A percentile compares a stretch with the other conserved stretches of the same genome.
These are phyloP conservation scores for Cladosporium colombiae DNA, from an alignment of 2,329 filamentous ascomycete genomes.

Conservation along the genomic window DNA sequence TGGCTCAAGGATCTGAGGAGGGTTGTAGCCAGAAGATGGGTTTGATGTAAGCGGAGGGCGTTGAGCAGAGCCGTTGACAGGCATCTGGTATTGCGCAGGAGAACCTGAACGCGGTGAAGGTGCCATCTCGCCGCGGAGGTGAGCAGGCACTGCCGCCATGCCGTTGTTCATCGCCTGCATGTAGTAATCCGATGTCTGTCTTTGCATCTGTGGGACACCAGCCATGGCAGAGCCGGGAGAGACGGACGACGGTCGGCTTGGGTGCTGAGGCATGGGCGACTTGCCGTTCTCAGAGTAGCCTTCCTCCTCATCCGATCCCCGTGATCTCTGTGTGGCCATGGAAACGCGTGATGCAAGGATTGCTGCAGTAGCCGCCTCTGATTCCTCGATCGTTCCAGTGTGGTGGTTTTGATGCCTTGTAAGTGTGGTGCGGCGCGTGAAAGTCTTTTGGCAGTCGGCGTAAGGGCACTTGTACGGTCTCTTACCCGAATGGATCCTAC, in stretches of 20 bases:
- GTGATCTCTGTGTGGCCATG: constrained; percentile 48
- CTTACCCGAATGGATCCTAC: constrained; percentile 92
- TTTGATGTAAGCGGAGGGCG: constrained; percentile 76
- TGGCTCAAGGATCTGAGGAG: constrained; percentile 78
- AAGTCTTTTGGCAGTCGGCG: constrained; percentile 97
- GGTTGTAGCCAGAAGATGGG: constrained; percentile 70
- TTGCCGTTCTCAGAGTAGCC: constrained; percentile 66
- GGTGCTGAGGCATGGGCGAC: constrained; percentile 76
- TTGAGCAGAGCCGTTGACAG: constrained; percentile 52
- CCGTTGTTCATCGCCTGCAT: constrained; percentile 67
- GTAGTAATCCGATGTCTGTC: constrained; percentile 72
- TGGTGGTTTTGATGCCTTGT: constrained; percentile 96
- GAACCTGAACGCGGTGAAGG: constrained; percentile 67
- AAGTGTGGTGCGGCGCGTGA: constrained; percentile 90
- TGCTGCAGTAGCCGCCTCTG: constrained; percentile 82
- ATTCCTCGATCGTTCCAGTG: constrained; percentile 91
- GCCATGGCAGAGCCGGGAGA: constrained; percentile 77
- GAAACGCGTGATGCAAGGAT: constrained; percentile 65
- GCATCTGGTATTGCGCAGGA: constrained; percentile 59
- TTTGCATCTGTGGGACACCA: constrained; percentile 67
- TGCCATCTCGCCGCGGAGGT: constrained; percentile 74
- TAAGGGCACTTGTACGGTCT: constrained; percentile 97
- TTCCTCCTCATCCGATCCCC: constrained; percentile 67
- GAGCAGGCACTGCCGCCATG: constrained; percentile 64
- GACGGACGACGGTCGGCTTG: constrained; percentile 75